Percentiles rank a stretch among this genome's conserved stretches.
Conservation (phyloP, 306 rosid species). For the Malus fusca region DNA sequence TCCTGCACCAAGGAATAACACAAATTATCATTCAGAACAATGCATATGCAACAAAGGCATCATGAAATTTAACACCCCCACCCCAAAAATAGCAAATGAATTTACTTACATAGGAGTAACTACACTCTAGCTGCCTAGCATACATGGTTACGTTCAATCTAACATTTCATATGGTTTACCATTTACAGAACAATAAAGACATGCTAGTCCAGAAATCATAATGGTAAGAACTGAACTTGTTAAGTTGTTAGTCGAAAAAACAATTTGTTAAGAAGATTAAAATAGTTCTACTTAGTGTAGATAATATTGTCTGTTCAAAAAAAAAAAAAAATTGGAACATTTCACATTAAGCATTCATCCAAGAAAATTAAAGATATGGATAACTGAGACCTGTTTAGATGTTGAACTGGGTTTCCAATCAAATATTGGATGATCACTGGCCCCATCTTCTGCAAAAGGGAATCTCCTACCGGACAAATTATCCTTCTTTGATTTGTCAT, state of each 20-base stretch:
- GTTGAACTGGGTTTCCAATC: slow-evolving; percentile 71
- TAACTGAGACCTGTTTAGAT: slow-evolving; percentile 60
- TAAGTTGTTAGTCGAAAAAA: neutral
- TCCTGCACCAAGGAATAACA: slow-evolving; percentile 41
- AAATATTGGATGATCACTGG: slow-evolving; percentile 64
- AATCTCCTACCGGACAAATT: slow-evolving; percentile 57
- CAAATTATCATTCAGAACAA: neutral
- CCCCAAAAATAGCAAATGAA: neutral
- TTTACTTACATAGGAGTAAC: neutral
- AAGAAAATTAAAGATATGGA: slow-evolving; percentile 11
- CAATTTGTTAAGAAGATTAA: neutral
- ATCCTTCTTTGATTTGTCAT: slow-evolving; percentile 68
- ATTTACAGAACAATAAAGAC: too few species aligned
- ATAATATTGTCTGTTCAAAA: too few species aligned
- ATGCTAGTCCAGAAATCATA: neutral
- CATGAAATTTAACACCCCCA: neutral
- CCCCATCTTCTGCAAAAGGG: slow-evolving; percentile 56
- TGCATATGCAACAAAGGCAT: neutral
- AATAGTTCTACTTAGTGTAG: neutral
- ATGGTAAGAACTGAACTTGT: neutral
- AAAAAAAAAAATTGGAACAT: neutral
- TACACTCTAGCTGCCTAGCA: neutral
- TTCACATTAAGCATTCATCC: slow-evolving; percentile 14
- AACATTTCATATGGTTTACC: too few species aligned
- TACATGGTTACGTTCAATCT: neutral